A percentile compares a stretch with the other conserved stretches of the same genome.
Conservation (phyloP, 2,329 filamentous ascomycete species). For the Celoporthe dispersa region DNA sequence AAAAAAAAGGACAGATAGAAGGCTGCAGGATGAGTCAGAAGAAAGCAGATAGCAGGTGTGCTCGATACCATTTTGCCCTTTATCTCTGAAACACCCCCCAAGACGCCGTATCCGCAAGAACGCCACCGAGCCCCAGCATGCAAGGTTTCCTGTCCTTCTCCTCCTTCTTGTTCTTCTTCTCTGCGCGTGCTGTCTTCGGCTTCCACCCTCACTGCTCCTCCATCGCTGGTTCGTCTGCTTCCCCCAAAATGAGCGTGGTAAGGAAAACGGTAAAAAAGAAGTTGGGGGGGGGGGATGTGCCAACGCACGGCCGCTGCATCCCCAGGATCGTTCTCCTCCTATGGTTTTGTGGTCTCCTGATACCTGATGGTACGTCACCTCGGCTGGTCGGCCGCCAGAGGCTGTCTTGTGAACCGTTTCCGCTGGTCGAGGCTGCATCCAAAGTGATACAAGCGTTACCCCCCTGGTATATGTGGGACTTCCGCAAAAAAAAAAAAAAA, state of each 20-base stretch:
- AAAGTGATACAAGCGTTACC: not conserved
- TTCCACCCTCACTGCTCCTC: not conserved
- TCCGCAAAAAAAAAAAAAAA: not conserved
- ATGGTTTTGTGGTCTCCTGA: not conserved
- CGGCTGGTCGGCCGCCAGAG: not conserved
- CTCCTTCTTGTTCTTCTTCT: not conserved
- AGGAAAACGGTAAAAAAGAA: conserved; percentile 16
- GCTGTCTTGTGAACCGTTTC: conserved; percentile 3
- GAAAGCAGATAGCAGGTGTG: conserved; percentile 15
- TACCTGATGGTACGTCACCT: not conserved
- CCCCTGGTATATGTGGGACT: conserved; percentile 8
- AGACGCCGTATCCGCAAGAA: conserved; percentile 25
- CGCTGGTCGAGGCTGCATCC: conserved; percentile 4
- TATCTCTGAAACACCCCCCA: conserved; percentile 14
- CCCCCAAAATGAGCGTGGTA: conserved; percentile 20
- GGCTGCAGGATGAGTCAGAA: conserved; percentile 10
- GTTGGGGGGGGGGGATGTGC: not conserved
- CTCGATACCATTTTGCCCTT: conserved; percentile 28
- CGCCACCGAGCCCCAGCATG: conserved; percentile 18
- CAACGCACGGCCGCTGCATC: not conserved
- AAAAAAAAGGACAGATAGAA: not conserved
- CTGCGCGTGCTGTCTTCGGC: not conserved
- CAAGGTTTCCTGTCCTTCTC: conserved; percentile 6
- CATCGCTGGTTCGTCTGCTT: not conserved
- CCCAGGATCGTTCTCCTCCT: not conserved